Base-by-base conservation (phyloP, 164 flowering plant species). In the Paratinospora sagittata region DNA sequence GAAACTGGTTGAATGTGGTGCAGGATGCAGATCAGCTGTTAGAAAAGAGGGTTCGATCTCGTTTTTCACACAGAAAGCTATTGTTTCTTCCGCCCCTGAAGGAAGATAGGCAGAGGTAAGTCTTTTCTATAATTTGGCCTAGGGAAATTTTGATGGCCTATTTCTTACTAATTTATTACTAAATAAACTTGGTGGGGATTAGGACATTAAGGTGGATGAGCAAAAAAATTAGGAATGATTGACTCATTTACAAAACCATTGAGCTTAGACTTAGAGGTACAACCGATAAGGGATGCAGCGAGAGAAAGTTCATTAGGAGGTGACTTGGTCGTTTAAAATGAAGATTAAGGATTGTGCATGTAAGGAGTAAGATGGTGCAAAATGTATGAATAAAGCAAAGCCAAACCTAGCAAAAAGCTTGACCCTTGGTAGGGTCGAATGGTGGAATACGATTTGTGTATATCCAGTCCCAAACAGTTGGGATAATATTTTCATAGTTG, bases 11-110 rank as follows among this genome's bases (percentile, higher is more conserved):
- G 61, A 12, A 30, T 70, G 63, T 61, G 33, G 21, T 79, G 77
- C 85, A 95, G 99, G 99, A 96, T 83, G 99, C 97, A 75, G 99
- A 96, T 77, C 98, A 92, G 77, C 95, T 92, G 61, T 75, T 96
- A 83, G 99, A 96, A 73, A 96, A 96, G 83, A 88, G 99, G 83
- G 99, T 96, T 36, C 81, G 98, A 73, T 96, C 98, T 64, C 98
- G 98, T 65, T 96, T 96, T 80, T 93, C 99, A 55, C 97, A 96
- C 73, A 84, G 99, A 79, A 96, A 96, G 82, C 82, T 96, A 41
- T 76, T 96, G 83, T 95, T 95, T 84, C 89, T 88, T 76, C 96
- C 98, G 77, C 92, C 96, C 33, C 74, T 89, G 37, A 78, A 78
- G 68, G 93, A 82, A 72, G 94, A 90, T 45, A 52, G 85, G 14